A percentile compares a stretch with the other conserved stretches of the same genome.
Conservation (phyloP, 768 basidiomycete genomes). For the Hypholoma sublateritium region DNA sequence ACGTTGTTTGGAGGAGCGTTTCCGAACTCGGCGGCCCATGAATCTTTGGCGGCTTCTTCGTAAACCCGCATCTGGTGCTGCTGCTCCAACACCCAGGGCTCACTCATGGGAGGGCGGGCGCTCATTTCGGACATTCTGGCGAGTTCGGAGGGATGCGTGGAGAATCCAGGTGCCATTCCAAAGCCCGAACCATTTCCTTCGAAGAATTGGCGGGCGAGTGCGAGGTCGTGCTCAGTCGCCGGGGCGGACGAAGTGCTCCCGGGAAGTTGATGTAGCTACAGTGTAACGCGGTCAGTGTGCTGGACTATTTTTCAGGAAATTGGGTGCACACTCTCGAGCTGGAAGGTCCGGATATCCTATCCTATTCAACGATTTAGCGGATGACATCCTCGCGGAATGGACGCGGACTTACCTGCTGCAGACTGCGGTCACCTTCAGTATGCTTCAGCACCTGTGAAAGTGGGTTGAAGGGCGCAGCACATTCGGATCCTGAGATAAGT, state of each 20-base stretch:
- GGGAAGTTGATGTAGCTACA: constrained; percentile 76
- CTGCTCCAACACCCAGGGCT: constrained; percentile 55
- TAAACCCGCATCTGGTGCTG: constrained; percentile 40
- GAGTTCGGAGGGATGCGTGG: constrained; percentile 29
- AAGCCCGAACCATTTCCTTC: constrained; percentile 40
- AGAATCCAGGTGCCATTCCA: constrained; percentile 32
- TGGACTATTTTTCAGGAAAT: not conserved
- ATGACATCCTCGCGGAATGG: not conserved
- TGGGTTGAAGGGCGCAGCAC: constrained; percentile 81
- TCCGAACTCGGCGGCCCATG: constrained; percentile 63
- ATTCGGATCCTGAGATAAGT: constrained; percentile 87
- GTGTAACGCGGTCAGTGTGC: not conserved
- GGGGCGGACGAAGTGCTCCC: constrained; percentile 44
- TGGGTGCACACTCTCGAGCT: constrained; percentile 57
- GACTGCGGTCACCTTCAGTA: constrained; percentile 82
- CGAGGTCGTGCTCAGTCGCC: constrained; percentile 64
- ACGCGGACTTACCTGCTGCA: constrained; percentile 67
- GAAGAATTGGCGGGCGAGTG: constrained; percentile 82
- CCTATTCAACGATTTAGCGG: constrained; percentile 40
- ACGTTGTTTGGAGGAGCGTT: constrained; percentile 23
- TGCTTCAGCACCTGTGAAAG: constrained; percentile 89
- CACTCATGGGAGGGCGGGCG: constrained; percentile 38
- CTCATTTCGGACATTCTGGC: constrained; percentile 30
- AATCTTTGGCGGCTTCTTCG: constrained; percentile 32
- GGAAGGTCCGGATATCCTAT: constrained; percentile 72